A percentile compares a stretch with the other conserved stretches of the same genome.
These are phyloP conservation scores for Naematelia aurantialba DNA, from an alignment of 768 basidiomycete species.

Conservation along the genomic window DNA sequence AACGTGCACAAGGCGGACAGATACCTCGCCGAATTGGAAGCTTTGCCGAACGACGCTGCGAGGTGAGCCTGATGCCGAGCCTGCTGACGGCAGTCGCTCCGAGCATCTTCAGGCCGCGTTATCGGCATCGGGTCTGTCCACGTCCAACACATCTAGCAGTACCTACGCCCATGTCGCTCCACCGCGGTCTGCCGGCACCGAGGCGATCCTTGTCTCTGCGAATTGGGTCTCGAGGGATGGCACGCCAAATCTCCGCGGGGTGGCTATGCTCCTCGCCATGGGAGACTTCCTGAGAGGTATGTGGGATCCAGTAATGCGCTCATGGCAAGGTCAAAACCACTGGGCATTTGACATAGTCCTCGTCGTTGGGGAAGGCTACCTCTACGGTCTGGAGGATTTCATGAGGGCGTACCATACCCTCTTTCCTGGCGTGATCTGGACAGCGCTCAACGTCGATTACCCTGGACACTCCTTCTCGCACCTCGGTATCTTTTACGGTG, in stretches of 20 bases:
- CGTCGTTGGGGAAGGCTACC: slow-evolving; percentile 78
- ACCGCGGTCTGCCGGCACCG: slow-evolving; percentile 85
- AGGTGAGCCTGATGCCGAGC: not conserved
- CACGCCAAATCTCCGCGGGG: slow-evolving; percentile 71
- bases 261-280: slow-evolving; percentile 79
- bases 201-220: slow-evolving; percentile 86
- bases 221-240: slow-evolving; percentile 69
- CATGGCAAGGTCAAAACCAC: slow-evolving; percentile 52
- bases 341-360: slow-evolving; percentile 96
- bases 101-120: slow-evolving; percentile 64
- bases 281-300: slow-evolving; percentile 77
- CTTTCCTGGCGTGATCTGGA: slow-evolving; percentile 86
- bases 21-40: slow-evolving; percentile 70
- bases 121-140: slow-evolving; percentile 65
- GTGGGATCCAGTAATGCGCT: not conserved
- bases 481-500: slow-evolving; percentile 90
- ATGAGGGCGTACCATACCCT: slow-evolving; percentile 74
- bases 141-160: slow-evolving; percentile 64
- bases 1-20: slow-evolving; percentile 81
- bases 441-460: slow-evolving; percentile 88
- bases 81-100: slow-evolving; percentile 59
- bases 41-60: slow-evolving; percentile 47
- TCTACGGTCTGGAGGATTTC: slow-evolving; percentile 93
- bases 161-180: slow-evolving; percentile 76
- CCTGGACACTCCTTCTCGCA: slow-evolving; percentile 95